phyloP scores from a whole-genome alignment of 768 basidiomycete genomes.

The Candolleomyces eurysporus region DNA sequence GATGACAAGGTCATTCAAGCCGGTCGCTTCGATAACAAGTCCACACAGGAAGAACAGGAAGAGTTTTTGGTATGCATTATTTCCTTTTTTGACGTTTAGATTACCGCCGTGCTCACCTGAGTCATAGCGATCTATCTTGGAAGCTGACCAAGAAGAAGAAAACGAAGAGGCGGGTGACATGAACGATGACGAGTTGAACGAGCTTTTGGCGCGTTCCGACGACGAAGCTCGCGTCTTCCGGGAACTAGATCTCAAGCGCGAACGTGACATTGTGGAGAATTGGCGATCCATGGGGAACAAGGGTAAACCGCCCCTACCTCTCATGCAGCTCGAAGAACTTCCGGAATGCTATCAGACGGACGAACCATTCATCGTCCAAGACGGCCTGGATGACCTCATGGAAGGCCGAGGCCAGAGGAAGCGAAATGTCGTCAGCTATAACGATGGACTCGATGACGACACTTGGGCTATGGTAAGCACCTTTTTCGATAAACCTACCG shows the following conservation, averaged over 20 bases:
- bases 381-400: constrained; percentile 54
- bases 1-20: constrained; percentile 99
- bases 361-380: constrained; percentile 68
- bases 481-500: background rate
- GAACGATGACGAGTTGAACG: constrained; percentile 94
- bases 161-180: constrained; percentile 89
- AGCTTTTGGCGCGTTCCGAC: constrained; percentile 83
- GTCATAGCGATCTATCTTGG: constrained; percentile 79
- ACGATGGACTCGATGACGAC: constrained; percentile 91
- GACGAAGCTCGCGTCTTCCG: constrained; percentile 76
- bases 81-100: background rate
- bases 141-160: constrained; percentile 87
- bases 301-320: constrained; percentile 70
- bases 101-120: constrained; percentile 3
- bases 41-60: constrained; percentile 96
- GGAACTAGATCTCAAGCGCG: constrained; percentile 79
- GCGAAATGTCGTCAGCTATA: constrained; percentile 85
- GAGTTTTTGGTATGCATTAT: constrained; percentile 75
- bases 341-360: constrained; percentile 89
- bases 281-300: constrained; percentile 78
- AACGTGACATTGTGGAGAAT: constrained; percentile 55
- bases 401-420: constrained; percentile 86
- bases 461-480: constrained; percentile 79
- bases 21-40: constrained; percentile 98
- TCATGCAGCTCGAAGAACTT: constrained; percentile 87